Evolutionary conservation across 129 eudicot genomes (phyloP), one percentile per base, ranked within the genome.

Genomic region (Rutidosis leptorrhynchoides): DNA sequence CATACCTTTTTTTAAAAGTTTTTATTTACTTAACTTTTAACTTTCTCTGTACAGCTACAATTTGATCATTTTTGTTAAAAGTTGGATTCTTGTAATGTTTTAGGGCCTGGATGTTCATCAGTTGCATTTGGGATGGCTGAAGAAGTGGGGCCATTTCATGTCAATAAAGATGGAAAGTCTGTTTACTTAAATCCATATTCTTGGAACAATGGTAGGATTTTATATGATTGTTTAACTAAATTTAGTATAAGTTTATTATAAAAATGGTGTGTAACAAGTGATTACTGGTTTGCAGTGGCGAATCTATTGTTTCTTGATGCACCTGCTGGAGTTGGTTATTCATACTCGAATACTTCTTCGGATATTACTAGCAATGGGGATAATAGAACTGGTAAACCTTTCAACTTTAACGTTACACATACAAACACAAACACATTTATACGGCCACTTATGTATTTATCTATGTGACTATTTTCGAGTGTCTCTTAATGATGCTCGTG

Each of bases 101-200:
- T 70, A 93, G 98, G 98, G 62, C 98, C 98, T 69, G 98, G 98
- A 45, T 93, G 98, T 80, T 93, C 98, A 56, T 89, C 98, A 4
- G 78, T 88, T 82, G 98, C 84, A 33, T 89, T 6, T 74, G 98
- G 98, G 20, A 78, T 85, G 79, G 96, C 87, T 65, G 98, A 93
- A 83, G 98, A 93, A 80, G 58, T 93, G 32, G 98, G 98, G 22
- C 98, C 98, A 28, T 93, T 93, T 63, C 96, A 93, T 69, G 77
- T 93, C 21, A 76, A 88, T 71, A 82, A 82, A 73, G 96, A 93
- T 70, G 98, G 98, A 73, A 89, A 86, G 80, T 79, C 86, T 46
- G 85, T 93, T 64, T 93, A 85, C 68, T 79, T 80, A 73, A 93
- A 93, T 43, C 96, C 95, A 15, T 82, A 82, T 65, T 85, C 98